A percentile compares a stretch with the other conserved stretches of the same genome.
These are phyloP conservation scores for Solanum pimpinellifolium DNA, from an alignment of 257 asterid species.

Conservation along the genomic window DNA sequence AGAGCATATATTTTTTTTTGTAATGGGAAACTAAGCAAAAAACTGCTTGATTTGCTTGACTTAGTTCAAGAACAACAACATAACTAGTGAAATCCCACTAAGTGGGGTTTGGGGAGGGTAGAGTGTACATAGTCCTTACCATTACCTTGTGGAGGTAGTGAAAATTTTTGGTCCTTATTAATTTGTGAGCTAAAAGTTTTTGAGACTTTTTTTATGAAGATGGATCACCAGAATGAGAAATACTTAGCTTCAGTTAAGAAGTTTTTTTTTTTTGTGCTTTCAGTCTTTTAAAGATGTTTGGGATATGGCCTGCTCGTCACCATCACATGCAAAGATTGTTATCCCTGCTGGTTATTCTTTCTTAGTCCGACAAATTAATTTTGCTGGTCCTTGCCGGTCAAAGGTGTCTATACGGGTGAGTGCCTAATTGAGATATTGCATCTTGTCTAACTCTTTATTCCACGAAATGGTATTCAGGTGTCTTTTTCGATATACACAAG, in stretches of 20 bases:
- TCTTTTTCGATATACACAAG: conserved; percentile 18
- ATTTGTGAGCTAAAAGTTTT: neutral
- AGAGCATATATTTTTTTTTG: neutral
- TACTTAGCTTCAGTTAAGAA: neutral
- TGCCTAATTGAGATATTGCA: neutral
- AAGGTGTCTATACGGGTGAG: conserved; percentile 50
- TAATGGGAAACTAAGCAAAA: neutral
- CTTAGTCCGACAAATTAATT: conserved; percentile 37
- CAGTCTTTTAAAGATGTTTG: conserved; percentile 57
- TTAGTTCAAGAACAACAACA: neutral
- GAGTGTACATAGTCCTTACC: neutral
- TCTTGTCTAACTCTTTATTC: neutral
- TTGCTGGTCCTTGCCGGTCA: conserved; percentile 68
- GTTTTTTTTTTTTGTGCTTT: conserved; percentile 8
- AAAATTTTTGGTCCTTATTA: neutral
- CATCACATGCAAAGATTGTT: conserved; percentile 28
- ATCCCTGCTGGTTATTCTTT: conserved; percentile 36
- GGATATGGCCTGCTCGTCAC: conserved; percentile 40
- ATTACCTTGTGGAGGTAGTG: neutral
- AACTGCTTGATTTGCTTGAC: neutral
- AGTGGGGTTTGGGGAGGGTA: neutral
- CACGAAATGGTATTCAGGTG: neutral
- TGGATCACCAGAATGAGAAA: neutral
- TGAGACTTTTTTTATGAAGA: neutral
- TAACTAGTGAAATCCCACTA: neutral